Evolutionary conservation across 108 stramenopile genomes (phyloP).

Genomic region (Halocafeteria seosinensis): DNA sequence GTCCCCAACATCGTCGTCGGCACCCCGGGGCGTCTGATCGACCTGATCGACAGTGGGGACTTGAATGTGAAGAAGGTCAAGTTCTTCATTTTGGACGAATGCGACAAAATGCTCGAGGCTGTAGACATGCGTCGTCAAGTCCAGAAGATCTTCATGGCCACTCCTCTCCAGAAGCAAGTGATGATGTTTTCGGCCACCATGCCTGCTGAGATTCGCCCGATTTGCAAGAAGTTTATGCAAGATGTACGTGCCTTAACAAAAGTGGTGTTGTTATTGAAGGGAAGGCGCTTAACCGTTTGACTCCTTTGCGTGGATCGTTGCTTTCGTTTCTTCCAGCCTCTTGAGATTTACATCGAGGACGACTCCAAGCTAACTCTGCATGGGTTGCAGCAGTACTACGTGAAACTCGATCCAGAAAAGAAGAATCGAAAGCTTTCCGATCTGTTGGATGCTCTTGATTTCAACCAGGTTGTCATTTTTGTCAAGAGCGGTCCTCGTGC

Average conservation of each 20-base stretch:
- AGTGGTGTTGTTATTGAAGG: too few relatives aligned
- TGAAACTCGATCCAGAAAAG: slow-evolving; percentile 80
- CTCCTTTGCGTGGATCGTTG: too few relatives aligned
- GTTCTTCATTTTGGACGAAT: slow-evolving; percentile 99
- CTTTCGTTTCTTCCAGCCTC: too few relatives aligned
- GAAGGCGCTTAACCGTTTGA: too few relatives aligned
- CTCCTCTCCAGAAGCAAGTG: slow-evolving; percentile 94
- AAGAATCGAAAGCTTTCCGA: slow-evolving; percentile 98
- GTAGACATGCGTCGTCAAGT: slow-evolving; percentile 92
- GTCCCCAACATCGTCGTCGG: slow-evolving; percentile 80
- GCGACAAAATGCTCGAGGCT: slow-evolving; percentile 86
- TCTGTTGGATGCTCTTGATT: slow-evolving; percentile 88
- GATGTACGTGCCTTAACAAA: too few relatives aligned
- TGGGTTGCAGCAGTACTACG: slow-evolving; percentile 95
- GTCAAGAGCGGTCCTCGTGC: slow-evolving; percentile 77
- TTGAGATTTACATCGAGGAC: slow-evolving; percentile 97
- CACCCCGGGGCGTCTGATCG: slow-evolving; percentile 85
- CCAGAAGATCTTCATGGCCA: slow-evolving; percentile 94
- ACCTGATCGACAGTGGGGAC: slow-evolving; percentile 67
- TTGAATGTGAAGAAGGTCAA: slow-evolving; percentile 80
- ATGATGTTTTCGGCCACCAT: slow-evolving; percentile 98
- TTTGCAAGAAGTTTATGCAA: slow-evolving; percentile 97
- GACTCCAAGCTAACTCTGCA: slow-evolving; percentile 97
- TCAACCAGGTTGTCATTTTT: slow-evolving; percentile 99
- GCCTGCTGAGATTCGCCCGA: slow-evolving; percentile 85